phyloP scores from a whole-genome alignment of 495 filamentous ascomycete genomes.

The Lasiosphaeria miniovina region DNA sequence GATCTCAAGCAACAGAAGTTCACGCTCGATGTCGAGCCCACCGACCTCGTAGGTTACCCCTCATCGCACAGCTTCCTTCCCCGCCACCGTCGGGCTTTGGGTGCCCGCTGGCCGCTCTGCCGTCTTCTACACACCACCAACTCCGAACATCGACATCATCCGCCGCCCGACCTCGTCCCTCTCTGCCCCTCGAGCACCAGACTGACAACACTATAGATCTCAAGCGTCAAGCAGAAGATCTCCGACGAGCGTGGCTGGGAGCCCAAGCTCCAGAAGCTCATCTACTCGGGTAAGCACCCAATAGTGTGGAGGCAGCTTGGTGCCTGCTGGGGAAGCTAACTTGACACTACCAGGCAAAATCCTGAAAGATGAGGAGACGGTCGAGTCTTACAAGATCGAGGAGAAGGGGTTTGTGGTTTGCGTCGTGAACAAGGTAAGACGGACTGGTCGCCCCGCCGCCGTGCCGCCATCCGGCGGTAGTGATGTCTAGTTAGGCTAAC shows the following conservation, averaged over 20 bases:
- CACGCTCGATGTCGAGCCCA: constrained; percentile 86
- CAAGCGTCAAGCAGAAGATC: constrained; percentile 86
- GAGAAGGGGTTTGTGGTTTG: constrained; percentile 99
- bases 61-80: constrained; percentile 20
- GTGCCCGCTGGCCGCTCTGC: constrained; percentile 8
- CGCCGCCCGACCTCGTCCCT: not conserved
- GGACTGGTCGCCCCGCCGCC: not conserved
- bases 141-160: not conserved
- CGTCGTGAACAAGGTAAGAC: constrained; percentile 87
- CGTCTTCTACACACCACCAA: constrained; percentile 1
- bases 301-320: not conserved
- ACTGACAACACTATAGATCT: constrained; percentile 58
- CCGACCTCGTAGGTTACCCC: constrained; percentile 73
- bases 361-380: constrained; percentile 91
- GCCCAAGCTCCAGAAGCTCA: constrained; percentile 81
- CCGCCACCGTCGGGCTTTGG: constrained; percentile 11
- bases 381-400: constrained; percentile 95
- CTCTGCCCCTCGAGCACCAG: not conserved
- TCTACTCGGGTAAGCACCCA: constrained; percentile 80
- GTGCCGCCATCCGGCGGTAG: not conserved
- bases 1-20: constrained; percentile 99
- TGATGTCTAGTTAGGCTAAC: not conserved
- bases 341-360: constrained; percentile 72
- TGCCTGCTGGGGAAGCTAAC: not conserved
- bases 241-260: constrained; percentile 88